A percentile compares a stretch with the other conserved stretches of the same genome.
phyloP scores from a whole-genome alignment of 805 yeast species.

The Candida suzukii region DNA sequence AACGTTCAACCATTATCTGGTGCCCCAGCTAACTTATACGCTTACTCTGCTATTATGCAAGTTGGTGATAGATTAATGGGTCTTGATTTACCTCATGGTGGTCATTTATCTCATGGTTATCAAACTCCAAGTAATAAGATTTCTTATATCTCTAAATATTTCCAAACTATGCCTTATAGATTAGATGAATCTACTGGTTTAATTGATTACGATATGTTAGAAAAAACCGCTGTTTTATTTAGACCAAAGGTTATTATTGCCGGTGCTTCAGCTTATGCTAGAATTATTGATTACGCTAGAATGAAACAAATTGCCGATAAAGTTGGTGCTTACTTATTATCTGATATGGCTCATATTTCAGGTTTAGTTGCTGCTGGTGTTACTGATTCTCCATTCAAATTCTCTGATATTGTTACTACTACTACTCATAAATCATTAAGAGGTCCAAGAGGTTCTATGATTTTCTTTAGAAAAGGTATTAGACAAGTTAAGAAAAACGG shows the following conservation, averaged over 20 bases:
- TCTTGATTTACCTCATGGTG: slow-evolving; percentile 96
- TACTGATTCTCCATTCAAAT: slow-evolving; percentile 85
- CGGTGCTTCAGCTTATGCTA: slow-evolving; percentile 94
- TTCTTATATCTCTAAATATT: slow-evolving; percentile 86
- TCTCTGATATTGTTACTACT: slow-evolving; percentile 94
- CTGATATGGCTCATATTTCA: slow-evolving; percentile 97
- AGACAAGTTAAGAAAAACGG: slow-evolving; percentile 80
- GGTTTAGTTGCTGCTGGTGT: slow-evolving; percentile 95
- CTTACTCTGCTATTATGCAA: slow-evolving; percentile 81
- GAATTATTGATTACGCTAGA: slow-evolving; percentile 83
- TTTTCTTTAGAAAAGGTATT: slow-evolving; percentile 92
- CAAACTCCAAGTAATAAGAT: slow-evolving; percentile 87
- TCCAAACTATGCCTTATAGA: slow-evolving; percentile 97
- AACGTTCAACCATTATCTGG: slow-evolving; percentile 95
- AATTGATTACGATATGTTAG: slow-evolving; percentile 86
- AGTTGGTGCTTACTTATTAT: slow-evolving; percentile 86
- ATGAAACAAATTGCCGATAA: slow-evolving; percentile 88
- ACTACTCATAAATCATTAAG: slow-evolving; percentile 96
- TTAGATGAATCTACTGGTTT: slow-evolving; percentile 80
- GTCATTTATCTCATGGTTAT: slow-evolving; percentile 96
- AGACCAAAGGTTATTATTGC: slow-evolving; percentile 95
- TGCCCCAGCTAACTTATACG: slow-evolving; percentile 93
- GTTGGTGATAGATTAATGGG: slow-evolving; percentile 96
- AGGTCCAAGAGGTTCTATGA: slow-evolving; percentile 99
- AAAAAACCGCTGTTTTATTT: slow-evolving; percentile 73